Base-by-base conservation (phyloP, 192 early-diverging fungal species). In the Coemansia sp. region DNA sequence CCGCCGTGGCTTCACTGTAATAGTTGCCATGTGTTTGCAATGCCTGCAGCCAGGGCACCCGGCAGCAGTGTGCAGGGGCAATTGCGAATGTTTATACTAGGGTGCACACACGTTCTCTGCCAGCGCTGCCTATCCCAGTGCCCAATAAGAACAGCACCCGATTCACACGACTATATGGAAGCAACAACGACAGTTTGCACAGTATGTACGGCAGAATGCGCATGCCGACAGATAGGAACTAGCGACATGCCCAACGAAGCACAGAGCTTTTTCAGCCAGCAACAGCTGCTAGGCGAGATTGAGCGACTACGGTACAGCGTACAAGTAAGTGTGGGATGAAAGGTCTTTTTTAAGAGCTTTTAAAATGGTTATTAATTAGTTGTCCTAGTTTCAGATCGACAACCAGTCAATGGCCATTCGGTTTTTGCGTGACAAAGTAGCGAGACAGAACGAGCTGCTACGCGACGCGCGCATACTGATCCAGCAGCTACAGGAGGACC, bases 1-100 rank as follows among this genome's bases (percentile, higher is more conserved):
- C 75, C 75, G 8, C 22, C 8, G 14, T 78, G 75, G 75, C 46
- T 78, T 19, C 75, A 78, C 32, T 78, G 75, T 54, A 78, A 78
- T 57, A 65, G 35, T 12, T 78, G 75, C 56, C 36, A 24, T 6
- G 40, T 50, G 15, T 78, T 78, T 65, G 62, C 48, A 7, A 11
- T 54, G 12, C 22, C 62, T 27, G 19, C 36, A 43, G 39, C 38
- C n/a, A 24, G 24, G 36, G 56, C 0, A 32, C 24, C 19, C n/a
- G 29, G 11, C 17, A 21, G 35, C 33, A 19, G n/a, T 12, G 22
- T 46, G 21, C 21, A 12, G 12, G 21, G 15, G 21, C 3, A 11
- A 4, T 12, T 46, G 26, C 11, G 24, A 50, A 50, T 50, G 46
- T 70, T 11, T 60, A 68, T 37, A 68, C 65, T 38, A 1, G 75